Evolutionary conservation across 352 stramenopile genomes (phyloP), one percentile per base, ranked within the genome.

Genomic region (Phytophthora palmivora): DNA sequence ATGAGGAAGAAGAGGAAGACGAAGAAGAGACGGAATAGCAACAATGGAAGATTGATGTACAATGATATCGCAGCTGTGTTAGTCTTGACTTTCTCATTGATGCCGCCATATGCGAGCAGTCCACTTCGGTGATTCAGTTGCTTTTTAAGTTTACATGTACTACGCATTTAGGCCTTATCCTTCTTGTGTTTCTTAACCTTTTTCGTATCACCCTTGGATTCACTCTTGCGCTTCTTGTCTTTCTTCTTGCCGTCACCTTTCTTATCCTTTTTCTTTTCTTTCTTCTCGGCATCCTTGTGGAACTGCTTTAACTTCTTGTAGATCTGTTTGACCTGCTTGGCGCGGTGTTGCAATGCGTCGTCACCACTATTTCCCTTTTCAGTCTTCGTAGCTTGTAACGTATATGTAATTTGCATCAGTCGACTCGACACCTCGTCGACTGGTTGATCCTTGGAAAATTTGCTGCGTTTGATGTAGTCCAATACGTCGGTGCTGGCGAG

Each of bases 261-360:
- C 47, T 82, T 78, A 38, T 79, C 70, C 46, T 92, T 88, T 70
- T 90, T 88, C 51, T 79, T 78, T 6, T 88, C 76, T 53, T 89
- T 83, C 34, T 69, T 68, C 37, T 69, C 62, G 32, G 89, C 74
- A 2, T 92, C 82, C 12, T 85, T 67, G 58, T 92, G 72, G 58
- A 96, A 94, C 14, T 71, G 64, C 74, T 94, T 94, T n/a, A 96
- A 82, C 60, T 90, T 91, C 70, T 96, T 96, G 72, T 96, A 96
- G 19, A 92, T 74, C 11, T 78, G 63, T 52, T 95, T 95, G 33
- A 95, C 73, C 63, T 93, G 61, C 55, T 92, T 92, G 24, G 47
- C 72, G 32, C 74, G 72, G 30, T 67, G 69, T 3, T 80, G 65
- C 2, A 68, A 72, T 18, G 69, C 58, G 9, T 70, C 70, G 10